Evolutionary conservation across 768 basidiomycete genomes (phyloP), one percentile per base, ranked within the genome.

Genomic region (Lactarius deliciosus): DNA sequence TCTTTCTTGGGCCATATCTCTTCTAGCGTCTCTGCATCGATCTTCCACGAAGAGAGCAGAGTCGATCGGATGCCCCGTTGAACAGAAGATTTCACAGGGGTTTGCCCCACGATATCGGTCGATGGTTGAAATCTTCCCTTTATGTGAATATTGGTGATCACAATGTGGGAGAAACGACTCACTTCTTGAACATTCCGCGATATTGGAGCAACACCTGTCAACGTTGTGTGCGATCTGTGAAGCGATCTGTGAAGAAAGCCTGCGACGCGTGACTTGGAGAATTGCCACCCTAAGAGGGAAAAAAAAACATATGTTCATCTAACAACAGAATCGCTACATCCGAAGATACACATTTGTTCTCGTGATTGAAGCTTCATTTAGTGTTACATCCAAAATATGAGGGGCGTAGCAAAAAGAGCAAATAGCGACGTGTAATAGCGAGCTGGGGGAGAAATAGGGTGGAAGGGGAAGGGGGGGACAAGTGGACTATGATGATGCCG

Each of bases 1-100:
- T 98, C 96, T 82, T 98, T 99, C 91, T 98, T 99, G 3, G 96
- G 94, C 97, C 97, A 99, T 60, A 99, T 85, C 72, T 85, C 85
- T 74, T 99, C 97, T 36, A 98, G 79, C 2, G 88, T 86, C 69
- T 92, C 92, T 50, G 86, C 82, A 68, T 88, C 86, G 60, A 92
- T 84, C 72, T 87, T 91, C 84, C 93, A 90, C 76, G 96, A 94
- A 22, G 89, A 83, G 58, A 97, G 81, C 38, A 97, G 80, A 55
- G 81, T 82, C 28, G 88, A 79, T 64, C 97, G 88, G 77, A 98
- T 94, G 71, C 85, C 84, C 74, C 97, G 84, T 75, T 98, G 96
- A 8, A 94, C 89, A 30, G 96, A 98, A 40, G 93, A 88, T 77
- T 98, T 98, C 66, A 98, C 85, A 45, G 91, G 90, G 15, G 94